Base-by-base conservation (phyloP, 768 basidiomycete genomes). In the Gloeopeniophorella convolvens region DNA sequence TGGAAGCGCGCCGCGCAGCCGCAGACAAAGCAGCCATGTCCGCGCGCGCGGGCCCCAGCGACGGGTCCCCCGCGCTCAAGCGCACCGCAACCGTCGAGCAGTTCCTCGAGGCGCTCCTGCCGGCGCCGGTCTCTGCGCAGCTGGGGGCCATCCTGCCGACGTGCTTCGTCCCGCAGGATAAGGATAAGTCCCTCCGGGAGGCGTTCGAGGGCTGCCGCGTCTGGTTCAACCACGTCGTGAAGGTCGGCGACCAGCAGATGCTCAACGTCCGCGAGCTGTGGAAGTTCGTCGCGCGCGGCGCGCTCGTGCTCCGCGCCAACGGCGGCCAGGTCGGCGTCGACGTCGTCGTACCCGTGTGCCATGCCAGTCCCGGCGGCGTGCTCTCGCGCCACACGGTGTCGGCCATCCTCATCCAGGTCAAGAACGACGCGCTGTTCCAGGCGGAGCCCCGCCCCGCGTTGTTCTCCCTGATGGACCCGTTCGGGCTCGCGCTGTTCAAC, bases 31-130 rank as follows among this genome's bases (percentile, higher is more conserved):
- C n/a, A n/a, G n/a, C n/a, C n/a, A n/a, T n/a, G n/a, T n/a, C n/a
- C n/a, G n/a, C n/a, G n/a, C n/a, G n/a, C n/a, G n/a, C n/a, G n/a
- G n/a, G n/a, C n/a, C n/a, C n/a, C n/a, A n/a, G n/a, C n/a, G n/a
- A n/a, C 36, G 46, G n/a, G 46, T 48, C 36, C 39, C 39, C 46
- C 46, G 46, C 36, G n/a, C 35, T 12, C 20, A 13, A 5, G 35
- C 26, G 16, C 36, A 27, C 10, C 46, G 46, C 24, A 48, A 48
- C 33, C 7, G 44, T 45, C n/a, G 3, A 3, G 5, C 21, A 35
- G 10, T 35, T 45, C 23, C 24, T 45, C 8, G 3, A n/a, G 15
- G 44, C 32, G 6, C 9, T 45, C 6, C 44, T 45, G n/a, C 44
- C 44, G 20, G 11, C 15, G 4, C 5, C 23, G 9, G 23, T n/a